A percentile compares a stretch with the other conserved stretches of the same genome.
These are phyloP conservation scores for Acacia pycnantha DNA, from an alignment of 331 rosid species.

Conservation along the genomic window DNA sequence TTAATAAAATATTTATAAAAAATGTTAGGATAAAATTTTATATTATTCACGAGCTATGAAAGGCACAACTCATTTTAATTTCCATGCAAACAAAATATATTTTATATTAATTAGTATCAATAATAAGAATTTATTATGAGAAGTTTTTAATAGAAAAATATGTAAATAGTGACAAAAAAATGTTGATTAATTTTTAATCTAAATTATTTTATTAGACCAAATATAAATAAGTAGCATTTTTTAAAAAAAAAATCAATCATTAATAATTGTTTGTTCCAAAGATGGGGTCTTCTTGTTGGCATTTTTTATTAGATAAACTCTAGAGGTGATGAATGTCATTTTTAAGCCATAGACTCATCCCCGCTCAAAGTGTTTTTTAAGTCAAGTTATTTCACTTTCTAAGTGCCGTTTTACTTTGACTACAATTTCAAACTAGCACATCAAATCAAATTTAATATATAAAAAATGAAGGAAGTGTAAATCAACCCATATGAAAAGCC, in stretches of 20 bases:
- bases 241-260: not conserved
- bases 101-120: not conserved
- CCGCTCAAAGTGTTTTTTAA: not conserved
- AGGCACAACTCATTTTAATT: not conserved
- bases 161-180: not conserved
- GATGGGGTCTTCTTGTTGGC: conserved; percentile 20
- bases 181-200: not conserved
- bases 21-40: not conserved
- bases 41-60: not conserved
- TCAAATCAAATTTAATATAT: not conserved
- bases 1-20: too few relatives aligned
- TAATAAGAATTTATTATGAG: not conserved
- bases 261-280: not conserved
- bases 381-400: conserved; percentile 17
- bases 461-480: not conserved
- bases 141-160: not conserved
- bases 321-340: not conserved
- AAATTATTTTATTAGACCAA: not conserved
- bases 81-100: not conserved
- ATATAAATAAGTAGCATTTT: not conserved
- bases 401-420: not conserved
- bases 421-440: not conserved
- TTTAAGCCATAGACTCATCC: not conserved
- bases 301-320: conserved; percentile 4
- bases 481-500: not conserved